Base-by-base conservation (phyloP, 768 basidiomycete species). In the Mycena amicta region DNA sequence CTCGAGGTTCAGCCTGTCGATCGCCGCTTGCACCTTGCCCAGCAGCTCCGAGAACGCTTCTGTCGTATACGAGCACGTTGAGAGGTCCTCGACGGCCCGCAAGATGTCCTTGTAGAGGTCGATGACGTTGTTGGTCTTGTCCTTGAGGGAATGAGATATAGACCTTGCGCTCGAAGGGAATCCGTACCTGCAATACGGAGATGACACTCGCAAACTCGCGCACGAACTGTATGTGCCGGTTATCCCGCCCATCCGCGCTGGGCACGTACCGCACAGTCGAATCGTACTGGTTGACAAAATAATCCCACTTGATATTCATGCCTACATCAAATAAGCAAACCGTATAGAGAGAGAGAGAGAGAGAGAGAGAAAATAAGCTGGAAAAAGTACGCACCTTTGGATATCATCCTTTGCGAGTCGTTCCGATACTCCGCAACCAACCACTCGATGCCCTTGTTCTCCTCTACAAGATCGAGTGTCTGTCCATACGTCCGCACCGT, bases 401-500 rank as follows among this genome's bases (percentile, higher is more conserved):
- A 81, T 60, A 98, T 90, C 93, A 98, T 96, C 69, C 92, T 80
- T 75, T 98, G 95, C 1, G 89, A 87, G 63, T 95, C 92, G 68
- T 93, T 93, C 62, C 95, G 83, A 69, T 95, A 95, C 74, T 96
- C 94, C 18, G 95, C 96, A 2, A 98, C 89, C 39, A 99, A 80
- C 83, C 93, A 93, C 71, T 94, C 92, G 65, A 98, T 95, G 2
- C 88, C 93, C 72, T 89, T 89, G 71, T 98, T 93, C 41, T 81
- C 82, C 70, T 97, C 90, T 66, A 98, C 89, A 66, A 98, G 75
- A 70, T 94, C 93, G 70, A 97, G 75, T 0, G 93, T 97, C 77
- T 99, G 97, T 20, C 91, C 90, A 74, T 99, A 98, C 27, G 94
- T 98, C 71, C 95, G 80, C n/a, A 98, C 94, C 0, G 95, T 96